These are phyloP conservation scores for Metahyphopichia silvanorum DNA, from an alignment of 805 yeast genomes.

Conservation along the genomic window DNA sequence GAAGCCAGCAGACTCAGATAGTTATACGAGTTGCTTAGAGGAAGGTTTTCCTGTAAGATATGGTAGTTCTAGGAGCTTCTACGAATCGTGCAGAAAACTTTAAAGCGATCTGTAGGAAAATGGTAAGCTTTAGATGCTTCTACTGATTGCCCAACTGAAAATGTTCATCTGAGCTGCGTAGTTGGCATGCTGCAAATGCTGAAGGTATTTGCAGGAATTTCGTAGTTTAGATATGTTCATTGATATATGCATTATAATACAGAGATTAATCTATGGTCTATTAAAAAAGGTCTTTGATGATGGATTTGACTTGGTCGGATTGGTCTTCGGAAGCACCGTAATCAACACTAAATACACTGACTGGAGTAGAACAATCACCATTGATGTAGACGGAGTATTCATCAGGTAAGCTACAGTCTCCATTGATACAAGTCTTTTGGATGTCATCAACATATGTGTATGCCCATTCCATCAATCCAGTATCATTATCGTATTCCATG, in stretches of 20 bases:
- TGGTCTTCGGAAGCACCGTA: slow-evolving; percentile 21
- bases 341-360: slow-evolving; percentile 24
- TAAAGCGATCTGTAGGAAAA: too few species aligned
- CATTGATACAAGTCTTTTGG: slow-evolving; percentile 7
- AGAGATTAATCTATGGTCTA: neutral
- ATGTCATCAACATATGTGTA: slow-evolving; percentile 11
- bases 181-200: too few species aligned
- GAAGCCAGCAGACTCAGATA: too few species aligned
- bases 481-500: slow-evolving; percentile 6
- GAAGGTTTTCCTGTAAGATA: too few species aligned
- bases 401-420: slow-evolving; percentile 8
- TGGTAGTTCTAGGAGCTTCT: too few species aligned
- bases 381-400: slow-evolving; percentile 19
- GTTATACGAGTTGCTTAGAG: too few species aligned
- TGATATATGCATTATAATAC: neutral
- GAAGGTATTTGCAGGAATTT: neutral
- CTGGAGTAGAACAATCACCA: slow-evolving; percentile 19
- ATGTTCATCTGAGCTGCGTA: too few species aligned
- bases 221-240: neutral
- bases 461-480: slow-evolving; percentile 5
- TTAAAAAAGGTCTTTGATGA: neutral
- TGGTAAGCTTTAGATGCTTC: too few species aligned
- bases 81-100: too few species aligned
- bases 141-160: too few species aligned
- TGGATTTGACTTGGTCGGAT: slow-evolving; percentile 3